These are phyloP conservation scores for Trichocomaceae sp. DNA, from an alignment of 2,329 filamentous ascomycete genomes.

Conservation along the genomic window DNA sequence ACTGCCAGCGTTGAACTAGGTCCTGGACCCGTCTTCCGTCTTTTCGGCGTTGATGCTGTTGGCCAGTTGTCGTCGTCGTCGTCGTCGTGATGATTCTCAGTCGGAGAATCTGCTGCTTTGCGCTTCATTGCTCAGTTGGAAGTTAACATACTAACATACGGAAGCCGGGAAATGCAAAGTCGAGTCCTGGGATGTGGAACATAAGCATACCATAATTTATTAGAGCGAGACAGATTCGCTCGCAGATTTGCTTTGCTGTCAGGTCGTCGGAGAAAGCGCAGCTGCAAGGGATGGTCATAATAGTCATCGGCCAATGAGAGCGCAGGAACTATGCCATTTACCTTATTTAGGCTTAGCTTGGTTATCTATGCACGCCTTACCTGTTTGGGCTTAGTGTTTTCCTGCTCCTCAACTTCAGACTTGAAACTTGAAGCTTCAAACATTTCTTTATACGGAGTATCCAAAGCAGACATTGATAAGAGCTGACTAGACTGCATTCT, in stretches of 20 bases:
- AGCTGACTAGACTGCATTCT: background rate
- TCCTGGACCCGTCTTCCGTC: conserved; percentile 24
- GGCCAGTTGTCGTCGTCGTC: conserved; percentile 19
- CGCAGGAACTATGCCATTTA: background rate
- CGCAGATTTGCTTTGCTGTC: background rate
- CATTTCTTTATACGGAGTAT: background rate
- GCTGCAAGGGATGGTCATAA: conserved; percentile 10
- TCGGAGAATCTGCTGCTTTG: conserved; percentile 31
- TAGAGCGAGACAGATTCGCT: conserved; percentile 1
- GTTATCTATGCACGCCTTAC: background rate
- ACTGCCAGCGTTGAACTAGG: background rate
- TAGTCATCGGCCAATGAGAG: conserved; percentile 2
- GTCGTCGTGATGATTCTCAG: conserved; percentile 21
- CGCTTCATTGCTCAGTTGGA: conserved; percentile 34
- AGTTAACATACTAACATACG: background rate
- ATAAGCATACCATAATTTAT: conserved; percentile 13
- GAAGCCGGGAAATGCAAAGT: background rate
- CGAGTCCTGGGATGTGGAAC: background rate
- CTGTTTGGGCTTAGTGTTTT: background rate
- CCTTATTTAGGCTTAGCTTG: background rate
- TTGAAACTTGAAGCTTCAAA: background rate
- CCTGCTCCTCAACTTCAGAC: too few species aligned
- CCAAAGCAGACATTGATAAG: background rate
- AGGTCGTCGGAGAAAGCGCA: background rate
- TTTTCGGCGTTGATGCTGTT: conserved; percentile 34